phyloP scores from a whole-genome alignment of 306 rosid species.

The Fagus sylvatica region DNA sequence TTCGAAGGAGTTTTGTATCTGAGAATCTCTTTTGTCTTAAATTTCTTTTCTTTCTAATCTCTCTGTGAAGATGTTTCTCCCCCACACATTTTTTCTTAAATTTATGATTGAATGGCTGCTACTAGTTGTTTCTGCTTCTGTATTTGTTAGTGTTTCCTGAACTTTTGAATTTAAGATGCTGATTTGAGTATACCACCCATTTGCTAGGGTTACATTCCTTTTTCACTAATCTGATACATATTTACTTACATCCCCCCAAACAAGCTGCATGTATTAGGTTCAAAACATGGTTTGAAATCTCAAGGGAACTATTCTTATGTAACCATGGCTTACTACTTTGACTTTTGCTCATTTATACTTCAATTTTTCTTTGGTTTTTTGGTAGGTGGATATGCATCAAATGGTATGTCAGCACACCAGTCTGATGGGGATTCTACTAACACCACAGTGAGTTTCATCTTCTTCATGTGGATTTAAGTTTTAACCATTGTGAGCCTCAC shows the following conservation, averaged over 20 bases:
- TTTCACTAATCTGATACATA: neutral
- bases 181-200: neutral
- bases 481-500: neutral
- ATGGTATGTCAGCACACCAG: slow-evolving; percentile 70
- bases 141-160: neutral
- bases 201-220: neutral
- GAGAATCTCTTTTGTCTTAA: neutral
- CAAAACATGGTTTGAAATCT: neutral
- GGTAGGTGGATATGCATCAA: slow-evolving; percentile 68
- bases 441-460: slow-evolving; percentile 74
- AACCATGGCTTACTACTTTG: neutral
- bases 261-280: neutral
- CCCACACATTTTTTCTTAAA: neutral
- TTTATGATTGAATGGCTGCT: neutral
- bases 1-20: neutral
- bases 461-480: slow-evolving; percentile 6
- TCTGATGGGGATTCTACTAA: slow-evolving; percentile 83
- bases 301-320: neutral
- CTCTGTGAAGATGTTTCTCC: neutral
- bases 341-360: neutral
- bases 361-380: neutral
- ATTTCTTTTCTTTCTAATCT: neutral
- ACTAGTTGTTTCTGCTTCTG: neutral
- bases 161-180: neutral
- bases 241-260: neutral